Percentiles rank a stretch among this genome's conserved stretches.
phyloP scores from a whole-genome alignment of 2,329 filamentous ascomycete species.

The Rhytidhysteron rufulum region DNA sequence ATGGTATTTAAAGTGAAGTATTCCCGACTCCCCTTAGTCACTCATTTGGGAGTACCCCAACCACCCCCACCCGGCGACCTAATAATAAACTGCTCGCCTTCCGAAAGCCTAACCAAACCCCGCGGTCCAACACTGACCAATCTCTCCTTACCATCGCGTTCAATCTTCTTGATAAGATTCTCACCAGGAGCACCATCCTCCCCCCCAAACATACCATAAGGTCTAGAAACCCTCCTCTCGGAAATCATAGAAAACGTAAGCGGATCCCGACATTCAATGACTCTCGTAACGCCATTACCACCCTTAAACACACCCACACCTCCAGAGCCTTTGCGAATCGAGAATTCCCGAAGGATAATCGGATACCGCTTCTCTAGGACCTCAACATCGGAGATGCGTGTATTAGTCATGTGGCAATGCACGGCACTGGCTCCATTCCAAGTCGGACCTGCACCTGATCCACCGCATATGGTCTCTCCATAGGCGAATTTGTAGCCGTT shows the following conservation, averaged over 20 bases:
- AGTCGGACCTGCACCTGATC: conserved; percentile 26
- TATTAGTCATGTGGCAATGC: conserved; percentile 37
- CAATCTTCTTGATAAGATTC: conserved; percentile 23
- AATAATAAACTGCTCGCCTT: conserved; percentile 14
- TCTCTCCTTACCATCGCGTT: conserved; percentile 13
- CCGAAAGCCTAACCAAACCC: conserved; percentile 7
- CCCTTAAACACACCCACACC: conserved; percentile 24
- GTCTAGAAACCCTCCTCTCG: conserved; percentile 27
- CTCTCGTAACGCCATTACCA: conserved; percentile 27
- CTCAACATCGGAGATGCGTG: conserved; percentile 34
- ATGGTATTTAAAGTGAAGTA: too few relatives aligned
- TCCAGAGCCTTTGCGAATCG: conserved; percentile 25
- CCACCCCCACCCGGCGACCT: conserved; percentile 14
- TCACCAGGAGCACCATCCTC: conserved; percentile 26
- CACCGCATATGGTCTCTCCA: conserved; percentile 35
- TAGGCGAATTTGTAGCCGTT: conserved; percentile 30
- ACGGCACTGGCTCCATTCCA: conserved; percentile 31
- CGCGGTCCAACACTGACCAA: conserved; percentile 12
- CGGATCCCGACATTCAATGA: conserved; percentile 26
- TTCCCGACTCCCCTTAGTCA: too few relatives aligned
- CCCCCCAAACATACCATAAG: conserved; percentile 31
- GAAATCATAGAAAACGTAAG: conserved; percentile 26
- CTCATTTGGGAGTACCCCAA: too few relatives aligned
- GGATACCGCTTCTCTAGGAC: conserved; percentile 34
- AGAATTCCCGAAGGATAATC: conserved; percentile 28